Conservation (phyloP, 805 yeast genomes). For the Kodamaea restingae region DNA sequence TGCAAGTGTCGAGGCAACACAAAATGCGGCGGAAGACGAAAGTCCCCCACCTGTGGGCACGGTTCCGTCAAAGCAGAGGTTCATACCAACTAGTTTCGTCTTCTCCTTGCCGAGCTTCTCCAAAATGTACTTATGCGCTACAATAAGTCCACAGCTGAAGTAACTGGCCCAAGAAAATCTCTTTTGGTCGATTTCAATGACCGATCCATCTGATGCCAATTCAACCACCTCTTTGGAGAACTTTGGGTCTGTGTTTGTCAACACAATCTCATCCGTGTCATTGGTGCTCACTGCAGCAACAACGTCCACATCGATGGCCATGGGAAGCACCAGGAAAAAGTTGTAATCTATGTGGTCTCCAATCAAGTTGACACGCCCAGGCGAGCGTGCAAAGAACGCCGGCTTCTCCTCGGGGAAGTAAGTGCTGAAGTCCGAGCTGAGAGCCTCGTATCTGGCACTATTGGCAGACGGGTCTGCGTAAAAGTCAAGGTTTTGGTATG, state of each 20-base stretch:
- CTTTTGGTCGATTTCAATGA: constrained; percentile 45
- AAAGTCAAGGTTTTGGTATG: constrained; percentile 29
- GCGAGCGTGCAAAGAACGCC: constrained; percentile 55
- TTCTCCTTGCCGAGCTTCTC: constrained; percentile 25
- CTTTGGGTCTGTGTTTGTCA: constrained; percentile 30
- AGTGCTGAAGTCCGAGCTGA: constrained; percentile 21
- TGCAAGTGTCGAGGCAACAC: constrained; percentile 59
- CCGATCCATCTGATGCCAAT: constrained; percentile 38
- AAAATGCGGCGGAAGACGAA: constrained; percentile 69
- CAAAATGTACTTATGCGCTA: constrained; percentile 49
- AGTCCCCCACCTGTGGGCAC: constrained; percentile 74
- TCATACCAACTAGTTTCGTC: constrained; percentile 34
- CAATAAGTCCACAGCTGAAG: constrained; percentile 61
- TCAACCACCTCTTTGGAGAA: constrained; percentile 36
- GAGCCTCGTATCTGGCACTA: constrained; percentile 22
- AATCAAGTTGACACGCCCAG: constrained; percentile 72
- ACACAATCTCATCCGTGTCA: constrained; percentile 20
- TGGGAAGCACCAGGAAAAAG: constrained; percentile 63
- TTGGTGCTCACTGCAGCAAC: constrained; percentile 44
- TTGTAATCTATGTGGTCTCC: constrained; percentile 76
- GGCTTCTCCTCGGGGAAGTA: constrained; percentile 27
- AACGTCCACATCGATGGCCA: constrained; percentile 66
- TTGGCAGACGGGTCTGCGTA: constrained; percentile 29
- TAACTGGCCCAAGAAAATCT: constrained; percentile 63
- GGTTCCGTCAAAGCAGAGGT: constrained; percentile 54